Evolutionary conservation across 805 yeast genomes (phyloP), one percentile per base, ranked within the genome.

Genomic region (Yarrowia sp.): DNA sequence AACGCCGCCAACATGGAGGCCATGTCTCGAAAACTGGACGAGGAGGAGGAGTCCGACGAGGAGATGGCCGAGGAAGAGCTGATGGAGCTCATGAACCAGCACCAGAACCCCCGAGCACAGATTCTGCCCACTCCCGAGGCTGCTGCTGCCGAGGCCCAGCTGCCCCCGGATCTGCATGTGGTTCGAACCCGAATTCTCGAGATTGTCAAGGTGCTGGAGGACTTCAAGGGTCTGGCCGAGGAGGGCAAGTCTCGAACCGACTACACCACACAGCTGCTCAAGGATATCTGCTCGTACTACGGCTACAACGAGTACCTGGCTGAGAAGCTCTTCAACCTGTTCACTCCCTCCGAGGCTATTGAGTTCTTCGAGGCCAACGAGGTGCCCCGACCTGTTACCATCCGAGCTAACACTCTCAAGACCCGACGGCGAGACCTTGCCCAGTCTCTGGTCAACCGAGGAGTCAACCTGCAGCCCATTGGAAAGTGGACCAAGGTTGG

Each of bases 401-500:
- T 95, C 74, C 89, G 99, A 83, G 93, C 99, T n/a, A 95, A 95
- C 79, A 95, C 99, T 16, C 83, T 95, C 72, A 91, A 89, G 76
- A 90, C 98, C 5, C 89, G 97, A 81, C 89, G 99, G 78, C 87
- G 99, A 79, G 98, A 95, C 75, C 85, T 95, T 74, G 98, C 97
- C 2, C 98, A 95, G 79, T 87, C 95, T 15, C 84, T 95, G 71
- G 97, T 94, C 69, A 94, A 94, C 80, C 88, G 97, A 76, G 99
- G 99, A 78, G 99, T 94, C 71, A 95, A 95, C 77, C 83, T 95
- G 74, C 98, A 95, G 80, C 98, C 98, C 55, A 92, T 95, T 74
- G 98, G 98, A 64, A 82, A 90, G 50, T 95, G 99, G 99, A 92
- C 98, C 32, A 95, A 95, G 80, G 98, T 95, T 65, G 99, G 99